Base-by-base conservation (phyloP, 495 filamentous ascomycete species). In the Alectoria sarmentosa region DNA sequence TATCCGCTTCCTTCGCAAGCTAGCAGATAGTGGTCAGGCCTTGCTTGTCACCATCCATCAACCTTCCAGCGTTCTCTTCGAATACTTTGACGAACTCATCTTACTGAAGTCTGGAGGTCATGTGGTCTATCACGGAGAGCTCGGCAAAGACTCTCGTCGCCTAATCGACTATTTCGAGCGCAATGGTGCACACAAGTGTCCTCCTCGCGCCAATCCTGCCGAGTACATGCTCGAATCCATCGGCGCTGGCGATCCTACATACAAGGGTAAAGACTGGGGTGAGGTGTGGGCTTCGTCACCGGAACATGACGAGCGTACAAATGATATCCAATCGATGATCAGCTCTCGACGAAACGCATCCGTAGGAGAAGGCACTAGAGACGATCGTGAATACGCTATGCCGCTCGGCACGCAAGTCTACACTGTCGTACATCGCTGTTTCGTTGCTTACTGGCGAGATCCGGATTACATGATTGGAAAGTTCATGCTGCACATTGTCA, bases 21-120 rank as follows among this genome's bases (percentile, higher is more conserved):
- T 96, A 14, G 86, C 91, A 1, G 84, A 82, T 1, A 85, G 86
- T 46, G 92, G 92, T 2, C 91, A 96, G 69, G 91, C 92, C 23
- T 90, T 96, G 71, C 83, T 96, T 2, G 91, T 89, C 75, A 96
- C 92, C 0, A 97, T 96, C 67, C 92, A 96, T 73, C 92, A 97
- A 68, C 92, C 92, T 5, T 70, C 21, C 70, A 85, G 89, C 5
- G 87, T 89, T 0, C 80, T 97, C 0, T 96, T 97, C 67, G 87
- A 94, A 71, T 87, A 89, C 67, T 91, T 91, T 61, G 88, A 90
- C 68, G 77, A 84, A 11, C 76, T 90, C 9, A 71, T 90, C 0
- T 76, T 90, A 4, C 78, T 91, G 11, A 82, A 86, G 63, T 76
- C 74, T 56, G 86, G 86, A n/a, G 88, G 88, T 21, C 76, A 84